Evolutionary conservation across 2,329 filamentous ascomycete species (phyloP).

Genomic region (Akanthomyces lecanii): DNA sequence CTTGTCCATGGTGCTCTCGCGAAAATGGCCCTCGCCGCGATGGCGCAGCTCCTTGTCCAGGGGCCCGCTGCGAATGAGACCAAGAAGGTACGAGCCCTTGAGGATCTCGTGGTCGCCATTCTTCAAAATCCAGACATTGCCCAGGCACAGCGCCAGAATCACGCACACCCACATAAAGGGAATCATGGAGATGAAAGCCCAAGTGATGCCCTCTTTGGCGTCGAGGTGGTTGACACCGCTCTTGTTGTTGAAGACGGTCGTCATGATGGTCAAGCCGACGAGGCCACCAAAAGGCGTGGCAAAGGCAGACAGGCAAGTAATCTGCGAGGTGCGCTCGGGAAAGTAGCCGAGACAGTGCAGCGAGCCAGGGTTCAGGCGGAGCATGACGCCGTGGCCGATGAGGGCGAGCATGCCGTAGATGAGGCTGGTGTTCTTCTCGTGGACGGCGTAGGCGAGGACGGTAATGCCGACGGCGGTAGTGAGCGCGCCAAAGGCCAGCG

Average conservation of each 20-base stretch:
- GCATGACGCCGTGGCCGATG: constrained; percentile 57
- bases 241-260: constrained; percentile 62
- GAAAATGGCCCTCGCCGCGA: neutral
- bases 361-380: constrained; percentile 59
- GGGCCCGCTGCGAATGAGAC: neutral
- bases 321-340: constrained; percentile 51
- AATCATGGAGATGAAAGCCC: constrained; percentile 16
- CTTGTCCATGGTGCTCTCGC: constrained; percentile 1
- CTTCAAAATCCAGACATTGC: constrained; percentile 15
- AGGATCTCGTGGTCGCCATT: constrained; percentile 8
- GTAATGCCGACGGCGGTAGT: constrained; percentile 56
- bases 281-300: constrained; percentile 61
- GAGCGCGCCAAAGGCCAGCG: constrained; percentile 53
- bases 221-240: constrained; percentile 3
- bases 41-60: constrained; percentile 10
- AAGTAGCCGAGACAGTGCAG: constrained; percentile 62
- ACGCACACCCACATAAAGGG: constrained; percentile 17
- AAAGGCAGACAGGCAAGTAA: constrained; percentile 57
- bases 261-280: constrained; percentile 62
- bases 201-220: constrained; percentile 11
- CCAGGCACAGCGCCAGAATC: constrained; percentile 8
- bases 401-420: constrained; percentile 65
- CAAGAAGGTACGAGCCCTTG: neutral
- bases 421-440: constrained; percentile 40
- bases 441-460: constrained; percentile 54